Conservation (phyloP, 345 rosid genomes). For the Citrus inodora region DNA sequence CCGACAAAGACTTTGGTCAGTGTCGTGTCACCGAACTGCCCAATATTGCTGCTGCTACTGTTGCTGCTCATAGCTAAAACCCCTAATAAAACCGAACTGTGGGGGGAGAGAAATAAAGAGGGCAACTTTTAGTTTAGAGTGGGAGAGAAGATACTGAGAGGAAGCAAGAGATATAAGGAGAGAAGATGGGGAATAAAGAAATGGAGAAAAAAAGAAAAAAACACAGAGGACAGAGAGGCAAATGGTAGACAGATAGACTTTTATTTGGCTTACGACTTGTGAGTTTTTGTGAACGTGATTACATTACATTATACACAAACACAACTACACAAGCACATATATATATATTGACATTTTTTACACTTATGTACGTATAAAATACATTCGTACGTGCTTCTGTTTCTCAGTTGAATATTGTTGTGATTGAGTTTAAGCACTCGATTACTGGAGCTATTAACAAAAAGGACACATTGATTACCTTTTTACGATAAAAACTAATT, state of each 20-base stretch:
- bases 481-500: no score
- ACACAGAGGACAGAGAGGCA: constrained; percentile 47
- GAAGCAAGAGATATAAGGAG: constrained; percentile 20
- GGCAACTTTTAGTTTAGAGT: not conserved
- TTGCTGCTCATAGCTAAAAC: constrained; percentile 21
- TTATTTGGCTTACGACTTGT: not conserved
- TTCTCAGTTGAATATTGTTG: not conserved
- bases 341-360: not conserved
- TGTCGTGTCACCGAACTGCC: constrained; percentile 85
- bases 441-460: not conserved
- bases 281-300: constrained; percentile 39
- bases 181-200: constrained; percentile 26
- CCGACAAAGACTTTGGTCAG: constrained; percentile 96
- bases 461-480: not conserved
- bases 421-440: not conserved
- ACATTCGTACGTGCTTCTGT: not conserved
- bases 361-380: not conserved
- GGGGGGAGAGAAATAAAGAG: not conserved
- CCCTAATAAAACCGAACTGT: not conserved
- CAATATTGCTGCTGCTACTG: constrained; percentile 23
- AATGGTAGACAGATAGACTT: constrained; percentile 38
- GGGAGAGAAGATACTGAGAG: constrained; percentile 5
- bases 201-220: constrained; percentile 6
- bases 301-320: constrained; percentile 7
- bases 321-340: not conserved